Percentiles rank a stretch among this genome's conserved stretches.
These are phyloP conservation scores for Hirsutella rhossiliensis DNA, from an alignment of 2,329 filamentous ascomycete genomes.

Conservation along the genomic window DNA sequence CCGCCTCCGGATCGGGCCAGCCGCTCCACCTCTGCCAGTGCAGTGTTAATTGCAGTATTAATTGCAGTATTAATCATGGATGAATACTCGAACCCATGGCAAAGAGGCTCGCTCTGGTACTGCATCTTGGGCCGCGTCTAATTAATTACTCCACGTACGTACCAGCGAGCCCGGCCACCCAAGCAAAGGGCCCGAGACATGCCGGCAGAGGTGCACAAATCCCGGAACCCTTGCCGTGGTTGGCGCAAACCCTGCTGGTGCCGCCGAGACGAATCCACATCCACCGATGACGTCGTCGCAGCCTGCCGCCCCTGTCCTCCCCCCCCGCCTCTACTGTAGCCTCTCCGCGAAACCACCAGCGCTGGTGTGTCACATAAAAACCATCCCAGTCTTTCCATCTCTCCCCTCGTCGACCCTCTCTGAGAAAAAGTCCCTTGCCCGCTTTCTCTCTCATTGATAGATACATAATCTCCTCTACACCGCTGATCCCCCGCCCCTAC, in stretches of 20 bases:
- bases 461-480: too few relatives aligned
- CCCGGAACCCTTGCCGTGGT: not conserved
- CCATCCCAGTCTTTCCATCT: constrained; percentile 2
- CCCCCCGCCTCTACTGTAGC: not conserved
- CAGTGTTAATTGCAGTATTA: too few relatives aligned
- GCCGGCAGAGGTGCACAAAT: not conserved
- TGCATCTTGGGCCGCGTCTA: too few relatives aligned
- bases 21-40: too few relatives aligned
- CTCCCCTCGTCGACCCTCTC: not conserved
- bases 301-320: constrained; percentile 1
- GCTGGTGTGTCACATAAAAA: constrained; percentile 5
- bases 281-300: constrained; percentile 9
- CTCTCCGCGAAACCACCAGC: constrained; percentile 3
- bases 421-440: not conserved
- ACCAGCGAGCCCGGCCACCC: not conserved
- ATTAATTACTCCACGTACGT: too few relatives aligned
- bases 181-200: not conserved
- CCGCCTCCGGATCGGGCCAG: too few relatives aligned
- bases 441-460: not conserved
- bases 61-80: too few relatives aligned
- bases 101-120: too few relatives aligned
- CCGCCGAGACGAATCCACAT: not conserved
- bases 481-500: not conserved
- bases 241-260: not conserved
- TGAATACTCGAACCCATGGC: too few relatives aligned